Conservation (phyloP, 1,139 yeast species). For the Candida tunisiensis region DNA sequence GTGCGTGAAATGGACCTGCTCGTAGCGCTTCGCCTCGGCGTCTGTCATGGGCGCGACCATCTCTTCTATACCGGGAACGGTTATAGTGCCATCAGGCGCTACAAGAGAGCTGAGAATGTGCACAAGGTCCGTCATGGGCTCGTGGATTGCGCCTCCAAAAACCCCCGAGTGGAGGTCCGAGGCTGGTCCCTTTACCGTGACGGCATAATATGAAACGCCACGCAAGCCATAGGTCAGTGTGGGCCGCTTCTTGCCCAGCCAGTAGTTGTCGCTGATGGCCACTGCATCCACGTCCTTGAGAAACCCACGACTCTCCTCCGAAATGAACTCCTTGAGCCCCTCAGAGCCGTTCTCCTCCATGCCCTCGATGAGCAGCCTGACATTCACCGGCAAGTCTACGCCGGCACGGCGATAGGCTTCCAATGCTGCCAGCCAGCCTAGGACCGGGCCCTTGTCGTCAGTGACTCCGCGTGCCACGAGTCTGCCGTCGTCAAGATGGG, state of each 20-base stretch:
- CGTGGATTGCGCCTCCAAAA: conserved; percentile 94
- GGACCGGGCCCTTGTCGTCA: conserved; percentile 96
- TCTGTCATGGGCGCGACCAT: conserved; percentile 90
- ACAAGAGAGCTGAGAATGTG: conserved; percentile 65
- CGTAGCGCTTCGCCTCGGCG: conserved; percentile 62
- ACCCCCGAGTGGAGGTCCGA: conserved; percentile 97
- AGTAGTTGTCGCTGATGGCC: conserved; percentile 92
- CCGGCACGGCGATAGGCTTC: conserved; percentile 81
- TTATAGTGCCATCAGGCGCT: conserved; percentile 53
- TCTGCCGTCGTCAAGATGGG: conserved; percentile 29
- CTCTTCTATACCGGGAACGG: conserved; percentile 75
- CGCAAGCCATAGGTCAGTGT: conserved; percentile 94
- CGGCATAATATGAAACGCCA: conserved; percentile 88
- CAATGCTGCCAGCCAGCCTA: conserved; percentile 89
- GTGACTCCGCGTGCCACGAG: conserved; percentile 90
- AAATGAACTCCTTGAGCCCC: conserved; percentile 75
- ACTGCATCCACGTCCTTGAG: conserved; percentile 86
- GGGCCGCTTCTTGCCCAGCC: conserved; percentile 96
- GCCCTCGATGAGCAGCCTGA: conserved; percentile 90
- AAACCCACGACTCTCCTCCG: conserved; percentile 57
- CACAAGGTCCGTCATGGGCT: conserved; percentile 90
- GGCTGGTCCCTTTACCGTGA: conserved; percentile 73
- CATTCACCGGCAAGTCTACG: conserved; percentile 82
- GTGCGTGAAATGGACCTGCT: conserved; percentile 69
- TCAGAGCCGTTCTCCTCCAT: conserved; percentile 98